Percentiles rank a stretch among this genome's conserved stretches.
Conservation (phyloP, 1,139 yeast genomes). For the Kluyveromyces sp. region DNA sequence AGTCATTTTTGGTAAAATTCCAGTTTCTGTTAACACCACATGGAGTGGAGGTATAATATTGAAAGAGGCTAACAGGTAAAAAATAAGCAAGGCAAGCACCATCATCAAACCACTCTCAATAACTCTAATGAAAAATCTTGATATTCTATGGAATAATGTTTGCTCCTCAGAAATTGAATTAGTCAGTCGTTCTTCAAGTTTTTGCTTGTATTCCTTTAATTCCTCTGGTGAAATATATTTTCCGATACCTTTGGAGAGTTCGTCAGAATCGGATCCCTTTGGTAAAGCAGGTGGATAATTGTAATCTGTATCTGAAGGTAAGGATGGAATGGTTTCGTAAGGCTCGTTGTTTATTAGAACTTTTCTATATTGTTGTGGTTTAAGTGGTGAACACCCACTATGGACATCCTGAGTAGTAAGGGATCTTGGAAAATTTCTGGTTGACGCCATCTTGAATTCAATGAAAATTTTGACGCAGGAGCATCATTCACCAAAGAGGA, state of each 20-base stretch:
- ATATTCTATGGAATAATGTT: slow-evolving; percentile 17
- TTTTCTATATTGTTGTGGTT: slow-evolving; percentile 11
- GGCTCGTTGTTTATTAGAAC: slow-evolving; percentile 9
- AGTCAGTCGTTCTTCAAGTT: slow-evolving; percentile 21
- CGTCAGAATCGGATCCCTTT: slow-evolving; percentile 6
- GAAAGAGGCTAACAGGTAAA: slow-evolving; percentile 33
- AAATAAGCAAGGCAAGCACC: slow-evolving; percentile 29
- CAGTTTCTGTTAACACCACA: slow-evolving; percentile 27
- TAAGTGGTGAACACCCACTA: slow-evolving; percentile 45
- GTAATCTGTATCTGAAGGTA: background rate
- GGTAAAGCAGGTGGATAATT: background rate
- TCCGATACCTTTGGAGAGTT: slow-evolving; percentile 11
- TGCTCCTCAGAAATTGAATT: slow-evolving; percentile 14
- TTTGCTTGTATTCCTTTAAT: slow-evolving; percentile 17
- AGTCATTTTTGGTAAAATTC: slow-evolving; percentile 18
- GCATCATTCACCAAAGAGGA: slow-evolving; percentile 80
- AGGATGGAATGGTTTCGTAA: background rate
- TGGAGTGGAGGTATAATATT: slow-evolving; percentile 36
- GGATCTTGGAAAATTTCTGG: slow-evolving; percentile 32
- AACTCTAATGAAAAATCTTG: slow-evolving; percentile 36
- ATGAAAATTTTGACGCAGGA: slow-evolving; percentile 54
- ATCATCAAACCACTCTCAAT: slow-evolving; percentile 46
- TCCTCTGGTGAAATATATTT: slow-evolving; percentile 23
- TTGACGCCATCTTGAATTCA: slow-evolving; percentile 37
- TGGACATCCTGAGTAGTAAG: slow-evolving; percentile 28